These are phyloP conservation scores for Phaffia rhodozyma DNA, from an alignment of 1,284 basidiomycete genomes.

Conservation along the genomic window DNA sequence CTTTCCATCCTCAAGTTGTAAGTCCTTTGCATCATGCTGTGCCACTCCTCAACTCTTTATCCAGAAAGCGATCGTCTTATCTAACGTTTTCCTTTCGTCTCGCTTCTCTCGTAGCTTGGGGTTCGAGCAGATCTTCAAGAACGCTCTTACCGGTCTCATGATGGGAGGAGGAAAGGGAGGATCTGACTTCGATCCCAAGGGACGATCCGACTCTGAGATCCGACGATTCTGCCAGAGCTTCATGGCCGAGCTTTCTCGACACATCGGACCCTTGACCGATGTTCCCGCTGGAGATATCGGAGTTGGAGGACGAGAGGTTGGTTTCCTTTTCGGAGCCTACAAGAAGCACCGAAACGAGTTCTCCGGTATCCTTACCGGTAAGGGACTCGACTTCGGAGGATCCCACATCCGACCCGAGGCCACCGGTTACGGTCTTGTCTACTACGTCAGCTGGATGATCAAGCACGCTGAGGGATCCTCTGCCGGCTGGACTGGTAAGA, in stretches of 20 bases:
- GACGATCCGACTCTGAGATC: constrained; percentile 64
- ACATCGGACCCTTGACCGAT: constrained; percentile 63
- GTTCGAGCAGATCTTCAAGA: constrained; percentile 74
- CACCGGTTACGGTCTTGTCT: constrained; percentile 58
- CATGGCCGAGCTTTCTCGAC: constrained; percentile 59
- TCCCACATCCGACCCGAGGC: constrained; percentile 51
- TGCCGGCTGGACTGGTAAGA: constrained; percentile 44
- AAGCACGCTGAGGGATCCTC: constrained; percentile 31
- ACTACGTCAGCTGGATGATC: constrained; percentile 53
- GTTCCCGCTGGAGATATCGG: constrained; percentile 69
- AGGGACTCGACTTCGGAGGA: constrained; percentile 61
- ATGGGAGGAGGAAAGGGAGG: constrained; percentile 66
- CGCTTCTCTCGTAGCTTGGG: constrained; percentile 42
- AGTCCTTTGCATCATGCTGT: constrained; percentile 17
- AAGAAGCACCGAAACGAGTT: constrained; percentile 55
- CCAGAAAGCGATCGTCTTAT: background rate
- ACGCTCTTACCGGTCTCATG: constrained; percentile 62
- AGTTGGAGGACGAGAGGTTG: constrained; percentile 56
- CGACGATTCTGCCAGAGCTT: constrained; percentile 55
- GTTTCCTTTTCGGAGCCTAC: constrained; percentile 48
- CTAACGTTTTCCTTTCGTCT: background rate
- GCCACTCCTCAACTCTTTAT: background rate
- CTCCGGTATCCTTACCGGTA: constrained; percentile 63
- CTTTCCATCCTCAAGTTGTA: constrained; percentile 68
- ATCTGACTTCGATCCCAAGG: constrained; percentile 66